These are phyloP conservation scores for Eucalyptus cladocalyx DNA, from an alignment of 345 rosid species.

Conservation along the genomic window DNA sequence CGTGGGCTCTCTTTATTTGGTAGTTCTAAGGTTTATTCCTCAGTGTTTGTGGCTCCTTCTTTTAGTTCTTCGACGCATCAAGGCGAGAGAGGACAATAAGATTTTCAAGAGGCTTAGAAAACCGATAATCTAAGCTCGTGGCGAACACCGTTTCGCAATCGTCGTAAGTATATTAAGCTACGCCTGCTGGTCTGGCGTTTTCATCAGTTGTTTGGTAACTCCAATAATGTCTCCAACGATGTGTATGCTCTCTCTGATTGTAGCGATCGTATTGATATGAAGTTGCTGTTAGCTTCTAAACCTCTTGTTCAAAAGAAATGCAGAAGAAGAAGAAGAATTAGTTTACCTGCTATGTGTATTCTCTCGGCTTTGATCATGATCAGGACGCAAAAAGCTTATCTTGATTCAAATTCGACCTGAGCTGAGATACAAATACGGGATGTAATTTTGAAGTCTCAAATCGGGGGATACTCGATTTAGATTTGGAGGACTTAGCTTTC, in stretches of 20 bases:
- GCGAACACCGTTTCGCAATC: not conserved
- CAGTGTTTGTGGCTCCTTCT: constrained; percentile 44
- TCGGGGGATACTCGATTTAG: not conserved
- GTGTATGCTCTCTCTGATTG: not conserved
- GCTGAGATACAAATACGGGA: not conserved
- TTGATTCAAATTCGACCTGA: not conserved
- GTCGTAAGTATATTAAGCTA: not conserved
- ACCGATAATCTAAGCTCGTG: not conserved
- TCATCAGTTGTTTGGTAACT: not conserved
- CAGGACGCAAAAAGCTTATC: not conserved
- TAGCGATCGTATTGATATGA: not conserved
- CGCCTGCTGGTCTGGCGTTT: not conserved
- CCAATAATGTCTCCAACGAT: not conserved
- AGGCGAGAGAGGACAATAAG: not conserved
- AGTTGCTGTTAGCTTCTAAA: not conserved
- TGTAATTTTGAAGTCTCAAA: not conserved
- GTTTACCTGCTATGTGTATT: not conserved
- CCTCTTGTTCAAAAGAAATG: not conserved
- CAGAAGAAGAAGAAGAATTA: not conserved
- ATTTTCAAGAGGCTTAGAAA: not conserved
- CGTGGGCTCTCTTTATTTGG: constrained; percentile 12
- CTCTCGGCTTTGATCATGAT: not conserved
- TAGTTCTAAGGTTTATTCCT: constrained; percentile 46
- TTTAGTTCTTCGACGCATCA: not conserved
- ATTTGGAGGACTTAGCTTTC: not conserved